Evolutionary conservation across 129 eudicot species (phyloP).

Genomic region (Tanacetum coccineum): DNA sequence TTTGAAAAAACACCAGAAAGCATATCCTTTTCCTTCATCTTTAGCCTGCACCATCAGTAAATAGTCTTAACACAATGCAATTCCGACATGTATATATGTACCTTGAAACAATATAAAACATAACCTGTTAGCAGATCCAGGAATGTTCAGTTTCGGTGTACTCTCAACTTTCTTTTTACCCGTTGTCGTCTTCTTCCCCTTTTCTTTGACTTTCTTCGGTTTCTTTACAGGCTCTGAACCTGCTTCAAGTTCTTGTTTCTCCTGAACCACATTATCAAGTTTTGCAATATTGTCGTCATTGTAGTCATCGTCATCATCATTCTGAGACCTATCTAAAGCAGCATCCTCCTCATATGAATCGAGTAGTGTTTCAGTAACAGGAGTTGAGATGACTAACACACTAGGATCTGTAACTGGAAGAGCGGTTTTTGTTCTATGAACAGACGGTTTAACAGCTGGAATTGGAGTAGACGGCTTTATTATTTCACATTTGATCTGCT

Average conservation of each 20-base stretch:
- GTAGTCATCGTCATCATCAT: slow-evolving; percentile 29
- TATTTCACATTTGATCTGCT: slow-evolving; percentile 75
- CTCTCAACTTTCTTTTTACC: slow-evolving; percentile 42
- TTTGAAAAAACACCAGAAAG: slow-evolving; percentile 69
- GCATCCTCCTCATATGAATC: slow-evolving; percentile 26
- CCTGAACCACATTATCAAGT: slow-evolving; percentile 21
- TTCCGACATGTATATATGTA: background rate
- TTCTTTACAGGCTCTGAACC: slow-evolving; percentile 27
- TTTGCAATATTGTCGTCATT: slow-evolving; percentile 12
- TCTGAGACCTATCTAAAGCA: slow-evolving; percentile 24
- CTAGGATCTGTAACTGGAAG: slow-evolving; percentile 28
- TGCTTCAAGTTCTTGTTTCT: slow-evolving; percentile 23
- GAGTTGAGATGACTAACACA: slow-evolving; percentile 21
- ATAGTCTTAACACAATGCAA: background rate
- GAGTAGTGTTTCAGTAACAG: slow-evolving; percentile 21
- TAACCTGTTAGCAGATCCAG: slow-evolving; percentile 76
- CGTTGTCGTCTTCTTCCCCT: slow-evolving; percentile 34
- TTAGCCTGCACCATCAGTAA: slow-evolving; percentile 52
- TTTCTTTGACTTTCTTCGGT: slow-evolving; percentile 23
- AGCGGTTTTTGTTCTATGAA: slow-evolving; percentile 1
- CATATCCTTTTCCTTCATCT: slow-evolving; percentile 62
- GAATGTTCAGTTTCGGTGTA: slow-evolving; percentile 38
- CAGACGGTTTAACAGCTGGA: slow-evolving; percentile 22
- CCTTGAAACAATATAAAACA: background rate
- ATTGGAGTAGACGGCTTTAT: slow-evolving; percentile 31